Evolutionary conservation across 768 basidiomycete genomes (phyloP), one percentile per base, ranked within the genome.

Genomic region (Sutorius australiensis): DNA sequence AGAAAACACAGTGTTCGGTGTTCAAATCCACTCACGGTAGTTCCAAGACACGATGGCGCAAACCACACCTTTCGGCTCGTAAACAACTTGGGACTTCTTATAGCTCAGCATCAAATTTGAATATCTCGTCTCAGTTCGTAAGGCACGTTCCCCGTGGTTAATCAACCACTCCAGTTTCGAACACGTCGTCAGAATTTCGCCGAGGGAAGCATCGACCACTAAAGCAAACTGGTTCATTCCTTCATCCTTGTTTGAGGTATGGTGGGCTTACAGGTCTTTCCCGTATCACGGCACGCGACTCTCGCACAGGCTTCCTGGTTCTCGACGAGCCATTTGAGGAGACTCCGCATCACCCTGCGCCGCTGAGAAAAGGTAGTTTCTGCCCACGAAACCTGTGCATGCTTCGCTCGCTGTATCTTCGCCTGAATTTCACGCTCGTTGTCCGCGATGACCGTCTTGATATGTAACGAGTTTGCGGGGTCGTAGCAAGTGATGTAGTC

Each of bases 21-120:
- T 19, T 17, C 30, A n/a, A 39, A 69, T 31, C 24, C 10, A 61
- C 80, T 45, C 63, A 93, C 92, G 91, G 67, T 94, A 94, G 61
- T 93, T 94, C 92, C 94, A 98, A 0, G 92, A 95, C 5, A 98
- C 93, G 53, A 95, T 87, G 3, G 85, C 97, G 41, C 89, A 86
- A 13, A 97, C 90, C 1, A 95, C 89, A 24, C 97, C 97, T 19
- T 93, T 79, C 17, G 95, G 95, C 58, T 97, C 92, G 64, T 91
- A 95, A 61, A 89, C 70, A 21, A 95, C 84, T 63, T 84, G 76
- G 1, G 87, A 84, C 37, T 76, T 80, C 72, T 93, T 94, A 73
- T 93, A 89, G 39, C 72, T 77, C 56, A 92, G 72, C 68, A 91
- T 75, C 38, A 86, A 70, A 63, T 86, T 87, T 31, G 77, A 76